Base-by-base conservation (phyloP, 441 rosid species). In the Adansonia madagascariensis region DNA sequence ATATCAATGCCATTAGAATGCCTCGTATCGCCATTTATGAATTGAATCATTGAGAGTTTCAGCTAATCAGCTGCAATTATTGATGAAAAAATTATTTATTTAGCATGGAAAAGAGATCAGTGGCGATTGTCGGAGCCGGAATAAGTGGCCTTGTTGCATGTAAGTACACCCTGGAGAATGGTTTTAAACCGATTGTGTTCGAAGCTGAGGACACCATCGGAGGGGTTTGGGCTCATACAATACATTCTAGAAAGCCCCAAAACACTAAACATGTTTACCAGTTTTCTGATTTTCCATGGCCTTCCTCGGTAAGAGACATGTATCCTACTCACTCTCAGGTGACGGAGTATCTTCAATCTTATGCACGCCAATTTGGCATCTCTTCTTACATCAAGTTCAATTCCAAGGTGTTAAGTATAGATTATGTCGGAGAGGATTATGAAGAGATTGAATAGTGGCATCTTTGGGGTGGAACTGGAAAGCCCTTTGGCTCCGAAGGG, bases 281-380 rank as follows among this genome's bases (percentile, higher is more conserved):
- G 77, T 82, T 82, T 73, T 80, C 82, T 0, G 85, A 86, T 75
- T 83, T 80, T 12, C 49, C 82, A 0, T 80, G 86, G 88, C 85
- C 77, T 0, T 15, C 50, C 62, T 52, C 56, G 0, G 82, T 80
- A 0, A 53, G 0, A 4, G 86, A 80, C n/a, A 31, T n/a, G 0
- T 82, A 80, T 44, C 86, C 81, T 3, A 60, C 75, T 27, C 83
- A 78, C 44, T 5, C 6, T 68, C 69, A 43, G 43, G 85, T 77
- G 6, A 59, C 27, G 76, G 80, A 80, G n/a, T 82, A 80, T 68
- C 14, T 78, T 4, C 47, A 75, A 49, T 61, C 84, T 15, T 84
- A 78, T 60, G 81, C 75, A 1, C 47, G 20, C 3, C 75, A 67
- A 55, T 82, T 86, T 50, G 55, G 71, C 6, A 52, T 83, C 70